A percentile compares a stretch with the other conserved stretches of the same genome.
phyloP scores from a whole-genome alignment of 2,329 filamentous ascomycete species.

The Beauveria asiatica region DNA sequence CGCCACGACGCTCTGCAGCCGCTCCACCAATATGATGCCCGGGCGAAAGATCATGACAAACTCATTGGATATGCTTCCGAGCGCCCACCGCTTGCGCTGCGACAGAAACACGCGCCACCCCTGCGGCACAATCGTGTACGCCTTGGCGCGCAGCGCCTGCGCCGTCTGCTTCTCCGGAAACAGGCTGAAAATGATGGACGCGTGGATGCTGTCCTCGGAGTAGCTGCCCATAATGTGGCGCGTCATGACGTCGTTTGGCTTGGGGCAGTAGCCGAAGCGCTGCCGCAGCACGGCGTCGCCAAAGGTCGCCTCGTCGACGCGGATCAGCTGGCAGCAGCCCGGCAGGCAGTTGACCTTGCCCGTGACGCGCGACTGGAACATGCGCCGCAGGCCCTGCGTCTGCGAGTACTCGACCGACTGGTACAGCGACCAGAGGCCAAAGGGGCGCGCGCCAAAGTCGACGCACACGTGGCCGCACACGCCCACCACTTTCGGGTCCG shows the following conservation, averaged over 20 bases:
- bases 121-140: slow-evolving; percentile 38
- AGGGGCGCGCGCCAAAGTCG: slow-evolving; percentile 33
- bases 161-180: slow-evolving; percentile 35
- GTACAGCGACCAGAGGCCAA: slow-evolving; percentile 37
- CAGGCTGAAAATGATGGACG: slow-evolving; percentile 38
- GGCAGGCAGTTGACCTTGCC: slow-evolving; percentile 41
- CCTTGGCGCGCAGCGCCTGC: slow-evolving; percentile 37
- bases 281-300: slow-evolving; percentile 37
- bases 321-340: slow-evolving; percentile 41
- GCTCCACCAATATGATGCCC: slow-evolving; percentile 33
- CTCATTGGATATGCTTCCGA: slow-evolving; percentile 40
- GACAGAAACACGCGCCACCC: slow-evolving; percentile 38
- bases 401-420: slow-evolving; percentile 41
- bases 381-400: slow-evolving; percentile 36
- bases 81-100: slow-evolving; percentile 40
- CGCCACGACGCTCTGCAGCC: slow-evolving; percentile 36
- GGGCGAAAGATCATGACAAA: slow-evolving; percentile 38
- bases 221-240: slow-evolving; percentile 40
- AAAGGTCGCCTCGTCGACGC: slow-evolving; percentile 40
- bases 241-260: slow-evolving; percentile 39
- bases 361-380: slow-evolving; percentile 40
- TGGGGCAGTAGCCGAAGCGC: slow-evolving; percentile 39
- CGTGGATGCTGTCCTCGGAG: slow-evolving; percentile 42
- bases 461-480: slow-evolving; percentile 41
- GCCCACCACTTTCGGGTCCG: slow-evolving; percentile 34